Evolutionary conservation across 352 stramenopile species (phyloP).

Genomic region (Thalassiosira allenii): DNA sequence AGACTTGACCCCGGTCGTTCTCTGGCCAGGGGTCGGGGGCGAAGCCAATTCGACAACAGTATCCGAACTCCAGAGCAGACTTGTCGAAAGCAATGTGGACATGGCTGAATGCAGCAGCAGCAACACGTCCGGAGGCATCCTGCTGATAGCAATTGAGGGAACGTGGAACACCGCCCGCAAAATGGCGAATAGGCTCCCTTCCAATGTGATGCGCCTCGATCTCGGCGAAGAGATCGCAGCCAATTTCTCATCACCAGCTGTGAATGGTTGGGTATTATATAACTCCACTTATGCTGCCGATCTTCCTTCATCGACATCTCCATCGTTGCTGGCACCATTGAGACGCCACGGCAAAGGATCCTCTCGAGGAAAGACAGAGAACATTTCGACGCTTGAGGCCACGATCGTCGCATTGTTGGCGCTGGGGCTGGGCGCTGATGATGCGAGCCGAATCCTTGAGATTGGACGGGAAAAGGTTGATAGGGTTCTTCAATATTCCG

Average conservation of each 20-base stretch:
- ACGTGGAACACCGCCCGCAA: slow-evolving; percentile 63
- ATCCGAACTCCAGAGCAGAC: slow-evolving; percentile 20
- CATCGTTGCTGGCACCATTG: slow-evolving; percentile 42
- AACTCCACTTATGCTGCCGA: not conserved
- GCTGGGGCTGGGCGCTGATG: slow-evolving; percentile 37
- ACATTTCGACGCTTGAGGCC: slow-evolving; percentile 65
- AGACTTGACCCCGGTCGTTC: slow-evolving; percentile 38
- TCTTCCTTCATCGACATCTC: slow-evolving; percentile 7
- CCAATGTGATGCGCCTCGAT: slow-evolving; percentile 48
- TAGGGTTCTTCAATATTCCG: slow-evolving; percentile 50
- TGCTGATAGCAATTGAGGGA: slow-evolving; percentile 64
- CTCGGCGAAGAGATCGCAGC: slow-evolving; percentile 33
- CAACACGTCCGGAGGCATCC: slow-evolving; percentile 21
- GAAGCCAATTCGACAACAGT: slow-evolving; percentile 28
- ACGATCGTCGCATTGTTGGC: slow-evolving; percentile 49
- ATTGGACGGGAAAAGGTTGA: slow-evolving; percentile 57
- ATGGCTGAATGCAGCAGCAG: not conserved
- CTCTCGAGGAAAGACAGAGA: slow-evolving; percentile 7
- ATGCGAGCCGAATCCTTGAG: slow-evolving; percentile 37
- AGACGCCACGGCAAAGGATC: slow-evolving; percentile 42
- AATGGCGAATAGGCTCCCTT: slow-evolving; percentile 63
- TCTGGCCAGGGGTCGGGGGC: slow-evolving; percentile 57
- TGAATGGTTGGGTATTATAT: slow-evolving; percentile 16
- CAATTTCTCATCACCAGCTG: slow-evolving; percentile 19
- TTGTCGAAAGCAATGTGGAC: not conserved